phyloP scores from a whole-genome alignment of 129 eudicot species.

The Oenanthe sinensis region DNA sequence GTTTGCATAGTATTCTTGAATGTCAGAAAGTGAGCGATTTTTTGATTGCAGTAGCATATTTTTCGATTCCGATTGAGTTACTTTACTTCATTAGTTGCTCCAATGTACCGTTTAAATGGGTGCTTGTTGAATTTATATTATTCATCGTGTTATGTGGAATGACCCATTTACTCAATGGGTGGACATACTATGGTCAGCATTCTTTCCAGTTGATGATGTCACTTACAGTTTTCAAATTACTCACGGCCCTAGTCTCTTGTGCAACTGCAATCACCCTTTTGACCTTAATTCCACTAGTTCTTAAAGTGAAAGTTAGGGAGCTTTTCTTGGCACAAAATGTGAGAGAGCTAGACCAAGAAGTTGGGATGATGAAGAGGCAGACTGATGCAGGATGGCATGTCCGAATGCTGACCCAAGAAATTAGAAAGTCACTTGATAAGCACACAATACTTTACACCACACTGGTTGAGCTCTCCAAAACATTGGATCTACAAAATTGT shows the following conservation, averaged over 20 bases:
- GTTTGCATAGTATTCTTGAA: constrained; percentile 46
- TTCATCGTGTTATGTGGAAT: constrained; percentile 80
- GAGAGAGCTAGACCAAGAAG: constrained; percentile 80
- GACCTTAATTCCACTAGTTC: constrained; percentile 59
- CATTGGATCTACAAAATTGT: constrained; percentile 64
- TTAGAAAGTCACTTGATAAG: constrained; percentile 67
- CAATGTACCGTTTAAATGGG: constrained; percentile 85
- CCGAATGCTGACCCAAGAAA: constrained; percentile 76
- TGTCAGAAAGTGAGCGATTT: constrained; percentile 75
- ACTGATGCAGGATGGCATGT: constrained; percentile 69
- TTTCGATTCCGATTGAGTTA: constrained; percentile 76
- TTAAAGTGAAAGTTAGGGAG: constrained; percentile 73
- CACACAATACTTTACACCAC: constrained; percentile 69
- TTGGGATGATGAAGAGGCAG: constrained; percentile 70
- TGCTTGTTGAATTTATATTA: constrained; percentile 55
- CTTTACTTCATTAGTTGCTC: constrained; percentile 72
- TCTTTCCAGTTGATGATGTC: constrained; percentile 69
- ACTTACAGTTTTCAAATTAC: constrained; percentile 54
- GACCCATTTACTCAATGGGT: constrained; percentile 76
- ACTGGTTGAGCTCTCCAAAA: constrained; percentile 68
- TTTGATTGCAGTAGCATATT: constrained; percentile 71
- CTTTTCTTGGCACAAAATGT: constrained; percentile 60
- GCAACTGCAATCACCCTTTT: constrained; percentile 80
- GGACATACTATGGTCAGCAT: constrained; percentile 80
- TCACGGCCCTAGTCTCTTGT: constrained; percentile 74